These are phyloP conservation scores for Paulownia fortunei DNA, from an alignment of 257 asterid genomes.

Conservation along the genomic window DNA sequence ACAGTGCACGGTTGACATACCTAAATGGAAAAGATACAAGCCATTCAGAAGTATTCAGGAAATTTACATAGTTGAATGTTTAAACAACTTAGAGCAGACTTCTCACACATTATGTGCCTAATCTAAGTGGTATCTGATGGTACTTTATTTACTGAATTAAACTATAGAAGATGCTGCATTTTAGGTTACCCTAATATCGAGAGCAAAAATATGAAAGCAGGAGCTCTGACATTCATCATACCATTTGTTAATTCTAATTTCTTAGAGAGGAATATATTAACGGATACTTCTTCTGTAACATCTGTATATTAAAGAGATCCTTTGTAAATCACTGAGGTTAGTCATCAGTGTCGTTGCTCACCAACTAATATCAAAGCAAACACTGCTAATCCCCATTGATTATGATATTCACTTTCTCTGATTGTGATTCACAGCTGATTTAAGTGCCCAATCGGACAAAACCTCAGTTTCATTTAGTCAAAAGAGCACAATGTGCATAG, in stretches of 20 bases:
- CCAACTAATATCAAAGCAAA: neutral
- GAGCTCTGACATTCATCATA: neutral
- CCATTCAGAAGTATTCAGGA: conserved; percentile 15
- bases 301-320: neutral
- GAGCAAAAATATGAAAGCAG: neutral
- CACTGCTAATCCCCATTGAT: neutral
- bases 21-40: conserved; percentile 45
- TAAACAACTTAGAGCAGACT: neutral
- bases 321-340: neutral
- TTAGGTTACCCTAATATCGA: no score
- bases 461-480: neutral
- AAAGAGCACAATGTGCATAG: neutral
- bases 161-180: neutral
- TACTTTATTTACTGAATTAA: neutral
- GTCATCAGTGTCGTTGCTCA: neutral
- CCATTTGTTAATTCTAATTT: conserved; percentile 1
- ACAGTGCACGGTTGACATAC: conserved; percentile 85
- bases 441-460: neutral
- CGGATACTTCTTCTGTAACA: neutral
- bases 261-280: neutral
- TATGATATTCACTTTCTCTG: neutral
- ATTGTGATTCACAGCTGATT: neutral
- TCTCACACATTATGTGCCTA: conserved; percentile 14
- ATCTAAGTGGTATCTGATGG: no score
- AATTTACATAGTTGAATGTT: neutral